These are phyloP conservation scores for Inonotus obliquus DNA, from an alignment of 1,284 basidiomycete species.

Conservation along the genomic window DNA sequence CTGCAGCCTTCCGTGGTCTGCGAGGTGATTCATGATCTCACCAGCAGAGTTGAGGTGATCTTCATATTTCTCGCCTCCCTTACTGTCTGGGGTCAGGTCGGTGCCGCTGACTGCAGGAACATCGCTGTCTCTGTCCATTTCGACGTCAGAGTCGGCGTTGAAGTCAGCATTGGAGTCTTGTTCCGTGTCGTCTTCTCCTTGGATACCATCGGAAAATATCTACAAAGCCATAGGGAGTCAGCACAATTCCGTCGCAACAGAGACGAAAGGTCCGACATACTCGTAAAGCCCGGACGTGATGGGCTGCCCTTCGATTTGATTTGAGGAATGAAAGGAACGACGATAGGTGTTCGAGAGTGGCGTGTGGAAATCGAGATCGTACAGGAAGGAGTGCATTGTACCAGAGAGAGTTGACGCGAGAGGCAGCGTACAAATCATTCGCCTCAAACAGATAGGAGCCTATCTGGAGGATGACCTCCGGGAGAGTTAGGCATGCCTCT, in stretches of 20 bases:
- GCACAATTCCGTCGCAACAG: not conserved
- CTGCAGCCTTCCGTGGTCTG: not conserved
- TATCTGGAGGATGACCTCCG: conserved; percentile 12
- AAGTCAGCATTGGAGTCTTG: not conserved
- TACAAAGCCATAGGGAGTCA: not conserved
- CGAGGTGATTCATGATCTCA: conserved; percentile 6
- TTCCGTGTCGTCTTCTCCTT: not conserved
- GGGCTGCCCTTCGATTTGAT: conserved; percentile 5
- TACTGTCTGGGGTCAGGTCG: not conserved
- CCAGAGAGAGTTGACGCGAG: conserved; percentile 9
- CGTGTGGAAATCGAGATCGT: conserved; percentile 3
- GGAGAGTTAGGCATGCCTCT: conserved; percentile 4
- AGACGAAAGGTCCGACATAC: not conserved
- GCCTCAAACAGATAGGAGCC: conserved; percentile 8
- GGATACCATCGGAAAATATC: conserved; percentile 1
- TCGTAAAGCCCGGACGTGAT: conserved; percentile 9
- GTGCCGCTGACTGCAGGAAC: not conserved
- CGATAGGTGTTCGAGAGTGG: not conserved
- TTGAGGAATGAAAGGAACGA: conserved; percentile 10
- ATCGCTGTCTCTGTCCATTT: not conserved
- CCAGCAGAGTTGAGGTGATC: not conserved
- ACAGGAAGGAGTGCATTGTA: conserved; percentile 6
- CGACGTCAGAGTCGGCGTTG: not conserved
- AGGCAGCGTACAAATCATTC: conserved; percentile 6
- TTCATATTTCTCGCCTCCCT: too few relatives aligned